phyloP scores from a whole-genome alignment of 1,284 basidiomycete genomes.

The Puccinia novopanici region DNA sequence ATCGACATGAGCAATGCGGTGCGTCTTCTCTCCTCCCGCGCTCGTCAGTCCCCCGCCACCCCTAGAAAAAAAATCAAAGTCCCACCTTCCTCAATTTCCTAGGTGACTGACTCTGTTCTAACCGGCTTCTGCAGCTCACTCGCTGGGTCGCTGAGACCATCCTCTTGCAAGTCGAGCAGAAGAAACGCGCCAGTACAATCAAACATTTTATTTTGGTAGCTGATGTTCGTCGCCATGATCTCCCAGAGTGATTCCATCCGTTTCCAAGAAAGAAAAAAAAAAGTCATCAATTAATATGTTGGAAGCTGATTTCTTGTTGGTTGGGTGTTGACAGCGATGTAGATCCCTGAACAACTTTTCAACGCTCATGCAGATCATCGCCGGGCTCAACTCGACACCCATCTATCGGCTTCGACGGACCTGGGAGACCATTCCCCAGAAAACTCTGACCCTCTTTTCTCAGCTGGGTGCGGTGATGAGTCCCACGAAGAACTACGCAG shows the following conservation, averaged over 20 bases:
- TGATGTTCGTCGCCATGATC: slow-evolving; percentile 68
- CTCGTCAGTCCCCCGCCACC: slow-evolving; percentile 11
- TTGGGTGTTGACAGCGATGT: slow-evolving; percentile 70
- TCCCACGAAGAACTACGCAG: slow-evolving; percentile 86
- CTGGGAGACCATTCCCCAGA: slow-evolving; percentile 73
- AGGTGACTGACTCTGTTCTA: background rate
- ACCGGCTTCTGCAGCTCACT: slow-evolving; percentile 62
- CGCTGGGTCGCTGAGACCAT: slow-evolving; percentile 94
- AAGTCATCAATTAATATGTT: background rate
- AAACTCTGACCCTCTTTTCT: slow-evolving; percentile 61
- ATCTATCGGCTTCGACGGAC: slow-evolving; percentile 89
- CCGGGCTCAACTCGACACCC: slow-evolving; percentile 89
- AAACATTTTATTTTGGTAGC: slow-evolving; percentile 93
- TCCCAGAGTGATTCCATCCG: background rate
- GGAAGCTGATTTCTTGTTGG: background rate
- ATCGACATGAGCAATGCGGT: slow-evolving; percentile 91
- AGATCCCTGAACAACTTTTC: slow-evolving; percentile 89
- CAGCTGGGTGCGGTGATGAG: slow-evolving; percentile 82
- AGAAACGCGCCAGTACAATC: slow-evolving; percentile 75
- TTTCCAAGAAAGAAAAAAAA: background rate
- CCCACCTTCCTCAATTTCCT: background rate
- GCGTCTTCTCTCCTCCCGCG: slow-evolving; percentile 55
- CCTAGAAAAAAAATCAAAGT: background rate
- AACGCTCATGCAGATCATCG: slow-evolving; percentile 91
- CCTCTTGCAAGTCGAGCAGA: slow-evolving; percentile 79